Conservation (phyloP, 106 monocot species). For the Acanthochlamys bracteata region DNA sequence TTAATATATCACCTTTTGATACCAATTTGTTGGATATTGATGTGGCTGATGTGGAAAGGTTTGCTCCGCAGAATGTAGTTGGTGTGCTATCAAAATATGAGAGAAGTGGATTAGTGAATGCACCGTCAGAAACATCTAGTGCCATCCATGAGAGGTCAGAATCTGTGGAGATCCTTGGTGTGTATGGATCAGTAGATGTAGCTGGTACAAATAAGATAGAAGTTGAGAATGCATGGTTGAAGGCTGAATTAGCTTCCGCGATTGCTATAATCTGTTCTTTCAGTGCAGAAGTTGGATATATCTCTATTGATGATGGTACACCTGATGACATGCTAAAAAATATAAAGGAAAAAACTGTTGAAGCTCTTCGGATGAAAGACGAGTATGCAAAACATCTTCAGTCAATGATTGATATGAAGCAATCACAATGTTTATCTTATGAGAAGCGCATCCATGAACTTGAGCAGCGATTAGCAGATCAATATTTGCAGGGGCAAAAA, state of each 20-base stretch:
- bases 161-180: constrained; percentile 33
- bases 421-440: constrained; percentile 56
- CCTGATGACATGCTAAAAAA: constrained; percentile 33
- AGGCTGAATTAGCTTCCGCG: constrained; percentile 86
- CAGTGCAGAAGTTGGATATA: constrained; percentile 58
- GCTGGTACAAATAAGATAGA: constrained; percentile 90
- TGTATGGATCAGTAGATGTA: constrained; percentile 45
- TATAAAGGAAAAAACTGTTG: constrained; percentile 64
- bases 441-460: constrained; percentile 86
- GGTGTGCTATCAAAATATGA: constrained; percentile 34
- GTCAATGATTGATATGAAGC: constrained; percentile 51
- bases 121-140: constrained; percentile 12
- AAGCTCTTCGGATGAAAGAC: constrained; percentile 75
- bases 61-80: constrained; percentile 43
- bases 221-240: constrained; percentile 92
- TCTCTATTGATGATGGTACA: constrained; percentile 40
- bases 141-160: constrained; percentile 31
- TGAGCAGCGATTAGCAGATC: constrained; percentile 65
- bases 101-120: constrained; percentile 15
- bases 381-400: constrained; percentile 75
- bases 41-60: constrained; percentile 65
- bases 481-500: constrained; percentile 51
- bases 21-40: constrained; percentile 69
- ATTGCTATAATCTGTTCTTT: constrained; percentile 69
- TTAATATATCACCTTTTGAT: constrained; percentile 82